Evolutionary conservation across 495 filamentous ascomycete species (phyloP), one percentile per base, ranked within the genome.

Genomic region (Hypoxylon lenormandii): DNA sequence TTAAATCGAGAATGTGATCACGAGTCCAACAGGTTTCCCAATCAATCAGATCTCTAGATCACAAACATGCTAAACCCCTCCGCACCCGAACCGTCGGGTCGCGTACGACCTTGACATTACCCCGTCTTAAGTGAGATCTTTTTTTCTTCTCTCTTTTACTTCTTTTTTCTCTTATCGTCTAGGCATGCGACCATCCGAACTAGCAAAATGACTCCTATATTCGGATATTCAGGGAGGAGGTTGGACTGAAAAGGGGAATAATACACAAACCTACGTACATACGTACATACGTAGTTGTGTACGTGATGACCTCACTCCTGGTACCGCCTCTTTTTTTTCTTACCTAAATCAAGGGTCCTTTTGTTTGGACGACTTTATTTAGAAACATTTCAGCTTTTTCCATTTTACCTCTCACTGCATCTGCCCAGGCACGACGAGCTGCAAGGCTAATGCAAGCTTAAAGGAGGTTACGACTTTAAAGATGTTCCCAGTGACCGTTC

Each of bases 381-480:
- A 69, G 65, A 61, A 73, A 62, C 61, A 66, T 58, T 58, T 61
- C 21, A 48, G 21, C 46, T 28, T 13, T 13, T n/a, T 36, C 30
- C 12, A 12, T 28, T n/a, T n/a, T 48, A 56, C 55, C 49, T 64
- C 43, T 70, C 66, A 72, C 70, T 59, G 59, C 64, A 72, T 50
- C 55, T 47, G 28, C n/a, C 23, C 28, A 58, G 42, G 58, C 30
- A 59, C 53, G 59, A 60, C 45, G 23, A 68, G 68, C 69, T 74
- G 67, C 74, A 67, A 67, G 61, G 64, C 79, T 81, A 81, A 81
- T 81, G 79, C 79, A 80, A 74, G 78, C 65, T 80, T 78, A 74
- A 77, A 77, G 70, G 73, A 76, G 74, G 74, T 74, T 64, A 73
- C 67, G 60, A 50, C 56, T 38, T 33, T 64, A 30, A 21, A 57